phyloP scores from a whole-genome alignment of 306 rosid genomes.

The Cicer bijugum region DNA sequence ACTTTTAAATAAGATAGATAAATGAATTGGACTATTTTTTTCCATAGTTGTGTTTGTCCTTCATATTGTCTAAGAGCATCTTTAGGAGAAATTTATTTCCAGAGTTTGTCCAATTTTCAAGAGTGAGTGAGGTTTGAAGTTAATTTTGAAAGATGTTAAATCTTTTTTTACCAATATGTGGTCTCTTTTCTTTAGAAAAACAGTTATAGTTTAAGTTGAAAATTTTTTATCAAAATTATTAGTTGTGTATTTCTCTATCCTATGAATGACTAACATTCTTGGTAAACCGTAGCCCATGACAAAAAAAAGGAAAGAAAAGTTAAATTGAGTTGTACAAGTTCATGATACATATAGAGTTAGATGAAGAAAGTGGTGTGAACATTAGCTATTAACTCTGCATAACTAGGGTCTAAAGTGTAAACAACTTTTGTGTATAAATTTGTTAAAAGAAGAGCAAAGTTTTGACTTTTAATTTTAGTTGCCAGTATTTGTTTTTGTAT shows the following conservation, averaged over 20 bases:
- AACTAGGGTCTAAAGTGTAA: not conserved
- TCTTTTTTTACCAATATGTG: no score
- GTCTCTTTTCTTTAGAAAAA: no score
- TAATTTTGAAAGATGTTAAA: no score
- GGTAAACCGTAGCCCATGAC: not conserved
- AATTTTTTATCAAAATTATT: no score
- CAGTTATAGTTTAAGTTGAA: no score
- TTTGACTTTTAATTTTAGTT: conserved; percentile 34
- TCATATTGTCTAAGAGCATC: no score
- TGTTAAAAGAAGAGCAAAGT: conserved; percentile 35
- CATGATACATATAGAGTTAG: conserved; percentile 8
- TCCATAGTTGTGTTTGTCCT: not conserved
- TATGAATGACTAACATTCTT: not conserved
- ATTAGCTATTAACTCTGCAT: conserved; percentile 34
- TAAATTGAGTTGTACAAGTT: conserved; percentile 13
- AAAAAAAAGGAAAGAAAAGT: conserved; percentile 19
- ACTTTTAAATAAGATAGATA: not conserved
- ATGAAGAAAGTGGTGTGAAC: conserved; percentile 17
- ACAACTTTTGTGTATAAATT: conserved; percentile 34
- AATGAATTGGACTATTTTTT: not conserved
- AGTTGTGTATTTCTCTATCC: no score
- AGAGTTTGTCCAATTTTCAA: no score
- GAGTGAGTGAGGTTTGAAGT: no score
- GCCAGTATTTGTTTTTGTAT: conserved; percentile 7
- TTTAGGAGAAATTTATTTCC: no score